These are phyloP conservation scores for Scheffersomyces lignosus DNA, from an alignment of 805 yeast genomes.

Conservation along the genomic window DNA sequence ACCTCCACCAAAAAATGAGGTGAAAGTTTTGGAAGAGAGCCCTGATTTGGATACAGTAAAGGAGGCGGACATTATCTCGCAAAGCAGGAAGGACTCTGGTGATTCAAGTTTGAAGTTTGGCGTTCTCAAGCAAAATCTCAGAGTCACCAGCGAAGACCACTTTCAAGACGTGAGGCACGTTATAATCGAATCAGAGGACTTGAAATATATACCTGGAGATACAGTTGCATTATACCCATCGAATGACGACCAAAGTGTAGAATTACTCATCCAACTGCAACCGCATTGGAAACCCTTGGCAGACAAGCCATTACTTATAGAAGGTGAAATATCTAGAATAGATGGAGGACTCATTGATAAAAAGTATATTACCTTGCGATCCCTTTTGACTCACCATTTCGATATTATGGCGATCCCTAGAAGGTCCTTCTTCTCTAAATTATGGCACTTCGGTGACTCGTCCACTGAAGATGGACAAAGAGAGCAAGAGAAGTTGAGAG, in stretches of 20 bases:
- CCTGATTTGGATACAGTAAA: slow-evolving; percentile 7
- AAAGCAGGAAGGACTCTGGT: slow-evolving; percentile 6
- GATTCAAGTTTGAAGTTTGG: slow-evolving; percentile 36
- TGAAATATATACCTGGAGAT: slow-evolving; percentile 73
- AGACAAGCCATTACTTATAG: slow-evolving; percentile 51
- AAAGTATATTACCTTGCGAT: slow-evolving; percentile 58
- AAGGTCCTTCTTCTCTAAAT: slow-evolving; percentile 71
- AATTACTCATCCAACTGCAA: slow-evolving; percentile 63
- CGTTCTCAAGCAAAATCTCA: slow-evolving; percentile 45
- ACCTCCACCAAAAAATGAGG: slow-evolving; percentile 26
- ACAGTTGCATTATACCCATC: slow-evolving; percentile 73
- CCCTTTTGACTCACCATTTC: slow-evolving; percentile 72
- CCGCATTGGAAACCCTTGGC: slow-evolving; percentile 69
- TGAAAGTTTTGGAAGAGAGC: slow-evolving; percentile 22
- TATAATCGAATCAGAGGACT: slow-evolving; percentile 35
- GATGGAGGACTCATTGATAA: slow-evolving; percentile 64
- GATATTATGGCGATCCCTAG: slow-evolving; percentile 84
- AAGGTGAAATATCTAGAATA: slow-evolving; percentile 33
- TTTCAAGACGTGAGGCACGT: slow-evolving; percentile 87
- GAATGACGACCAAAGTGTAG: slow-evolving; percentile 65
- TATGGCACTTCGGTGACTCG: slow-evolving; percentile 62
- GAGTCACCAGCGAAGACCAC: slow-evolving; percentile 72
- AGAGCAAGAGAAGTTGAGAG: slow-evolving; percentile 73
- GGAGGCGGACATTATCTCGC: slow-evolving; percentile 5
- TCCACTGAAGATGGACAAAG: slow-evolving; percentile 59